These are phyloP conservation scores for Euphrasia confusa DNA, from an alignment of 257 asterid genomes.

Conservation along the genomic window DNA sequence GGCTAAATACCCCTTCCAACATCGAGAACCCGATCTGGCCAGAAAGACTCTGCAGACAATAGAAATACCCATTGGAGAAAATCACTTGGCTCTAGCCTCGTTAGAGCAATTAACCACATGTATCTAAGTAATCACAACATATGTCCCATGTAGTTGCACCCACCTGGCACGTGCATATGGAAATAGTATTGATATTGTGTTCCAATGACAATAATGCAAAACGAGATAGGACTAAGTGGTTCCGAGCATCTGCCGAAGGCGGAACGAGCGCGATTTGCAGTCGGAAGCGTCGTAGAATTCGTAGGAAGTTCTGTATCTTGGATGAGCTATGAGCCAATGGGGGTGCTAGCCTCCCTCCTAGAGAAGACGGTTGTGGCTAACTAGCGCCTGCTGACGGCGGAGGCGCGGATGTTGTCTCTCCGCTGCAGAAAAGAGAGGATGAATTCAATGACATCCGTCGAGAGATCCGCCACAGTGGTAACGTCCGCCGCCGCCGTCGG, in stretches of 20 bases:
- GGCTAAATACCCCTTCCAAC: too few species aligned
- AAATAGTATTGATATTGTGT: too few species aligned
- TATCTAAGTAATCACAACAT: too few species aligned
- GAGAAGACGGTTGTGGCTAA: conserved; percentile 53
- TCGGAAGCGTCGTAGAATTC: conserved; percentile 77
- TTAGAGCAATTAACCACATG: too few species aligned
- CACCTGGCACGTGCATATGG: too few species aligned
- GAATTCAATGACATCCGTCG: conserved; percentile 56
- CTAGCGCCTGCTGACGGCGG: conserved; percentile 83
- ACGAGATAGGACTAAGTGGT: too few species aligned
- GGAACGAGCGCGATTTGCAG: conserved; percentile 53
- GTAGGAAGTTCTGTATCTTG: conserved; percentile 59
- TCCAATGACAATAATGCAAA: too few species aligned
- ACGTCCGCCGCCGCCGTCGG: conserved; percentile 20
- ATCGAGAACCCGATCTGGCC: too few species aligned
- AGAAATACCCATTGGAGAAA: too few species aligned
- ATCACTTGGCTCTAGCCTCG: too few species aligned
- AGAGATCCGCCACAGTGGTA: conserved; percentile 34
- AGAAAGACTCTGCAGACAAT: too few species aligned
- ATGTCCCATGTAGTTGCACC: too few species aligned
- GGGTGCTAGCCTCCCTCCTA: conserved; percentile 48
- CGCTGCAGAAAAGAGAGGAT: conserved; percentile 51
- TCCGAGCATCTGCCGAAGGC: conserved; percentile 67
- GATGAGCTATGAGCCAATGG: conserved; percentile 81
- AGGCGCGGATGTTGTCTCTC: conserved; percentile 73